Base-by-base conservation (phyloP, 441 rosid genomes). In the Populus hybrid region DNA sequence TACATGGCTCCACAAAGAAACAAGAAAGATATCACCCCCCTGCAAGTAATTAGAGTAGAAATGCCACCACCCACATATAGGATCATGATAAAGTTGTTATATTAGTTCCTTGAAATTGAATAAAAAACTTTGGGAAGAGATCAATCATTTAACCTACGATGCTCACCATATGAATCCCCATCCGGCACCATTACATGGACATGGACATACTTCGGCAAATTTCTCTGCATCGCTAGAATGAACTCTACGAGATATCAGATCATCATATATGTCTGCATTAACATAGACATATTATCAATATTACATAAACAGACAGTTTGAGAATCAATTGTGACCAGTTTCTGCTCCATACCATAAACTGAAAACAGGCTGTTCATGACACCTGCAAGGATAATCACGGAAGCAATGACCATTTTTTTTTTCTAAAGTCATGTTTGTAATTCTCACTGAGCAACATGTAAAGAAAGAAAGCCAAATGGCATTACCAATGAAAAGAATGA, bases 321-420 rank as follows among this genome's bases (percentile, higher is more conserved):
- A 31, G 28, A 20, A 66, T 63, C 20, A 70, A 50, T 40, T 64
- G 75, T 16, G 53, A 73, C 21, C 9, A n/a, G 36, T 53, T 69
- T 53, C n/a, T 35, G 26, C 33, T 53, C 74, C 85, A 53, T 87
- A 93, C 99, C 97, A 61, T 92, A 93, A 69, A 93, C 95, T 63
- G 98, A 93, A 89, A 94, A 94, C 89, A 93, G 86, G 85, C 97
- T 91, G 84, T 94, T 94, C 97, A 94, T 94, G 66, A 93, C 97
- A 85, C 98, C 97, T 94, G 94, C 80, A 88, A 71, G 42, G 36
- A 77, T 36, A 36, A 76, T 42, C 33, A 78, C 24, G 3, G 38
- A 31, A 16, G 24, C 35, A 21, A 33, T 72, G 6, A 31, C 61
- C 9, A 7, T 2, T 24, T 64, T 69, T 68, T 33, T 61, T 21